Percentiles rank a stretch among this genome's conserved stretches.
Conservation (phyloP, 2,329 filamentous ascomycete species). For the Arthrinium phaeospermum region DNA sequence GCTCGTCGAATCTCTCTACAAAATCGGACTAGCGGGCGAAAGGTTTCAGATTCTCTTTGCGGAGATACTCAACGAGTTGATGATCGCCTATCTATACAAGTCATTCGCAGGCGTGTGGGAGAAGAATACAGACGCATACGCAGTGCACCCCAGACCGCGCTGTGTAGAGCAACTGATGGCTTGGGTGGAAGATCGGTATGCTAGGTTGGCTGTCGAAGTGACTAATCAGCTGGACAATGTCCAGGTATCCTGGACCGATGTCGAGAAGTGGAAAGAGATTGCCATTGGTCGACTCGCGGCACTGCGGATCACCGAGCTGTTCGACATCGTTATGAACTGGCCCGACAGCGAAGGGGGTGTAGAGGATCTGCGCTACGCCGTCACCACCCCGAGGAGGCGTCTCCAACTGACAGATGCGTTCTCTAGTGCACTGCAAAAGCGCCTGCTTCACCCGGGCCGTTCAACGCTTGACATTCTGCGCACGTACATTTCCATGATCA, state of each 20-base stretch:
- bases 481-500: constrained; percentile 80
- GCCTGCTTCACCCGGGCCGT: constrained; percentile 75
- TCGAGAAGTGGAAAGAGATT: constrained; percentile 74
- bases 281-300: constrained; percentile 71
- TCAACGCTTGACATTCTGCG: constrained; percentile 78
- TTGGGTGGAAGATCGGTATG: constrained; percentile 74
- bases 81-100: constrained; percentile 66
- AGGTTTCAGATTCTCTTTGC: constrained; percentile 74
- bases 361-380: constrained; percentile 73
- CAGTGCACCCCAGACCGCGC: constrained; percentile 48
- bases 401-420: constrained; percentile 74
- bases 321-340: constrained; percentile 81
- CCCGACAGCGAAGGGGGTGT: constrained; percentile 73
- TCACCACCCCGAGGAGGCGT: constrained; percentile 71
- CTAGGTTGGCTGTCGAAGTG: constrained; percentile 67
- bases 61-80: constrained; percentile 70
- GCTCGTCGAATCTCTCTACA: constrained; percentile 63
- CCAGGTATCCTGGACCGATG: constrained; percentile 57
- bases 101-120: constrained; percentile 70
- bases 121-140: constrained; percentile 33
- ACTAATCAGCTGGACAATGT: constrained; percentile 53
- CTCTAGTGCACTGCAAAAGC: constrained; percentile 65
- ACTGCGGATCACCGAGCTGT: constrained; percentile 73
- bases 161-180: constrained; percentile 65
- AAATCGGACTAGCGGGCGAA: constrained; percentile 72